Base-by-base conservation (phyloP, 495 filamentous ascomycete genomes). In the Thermothielavioides terrestris region DNA sequence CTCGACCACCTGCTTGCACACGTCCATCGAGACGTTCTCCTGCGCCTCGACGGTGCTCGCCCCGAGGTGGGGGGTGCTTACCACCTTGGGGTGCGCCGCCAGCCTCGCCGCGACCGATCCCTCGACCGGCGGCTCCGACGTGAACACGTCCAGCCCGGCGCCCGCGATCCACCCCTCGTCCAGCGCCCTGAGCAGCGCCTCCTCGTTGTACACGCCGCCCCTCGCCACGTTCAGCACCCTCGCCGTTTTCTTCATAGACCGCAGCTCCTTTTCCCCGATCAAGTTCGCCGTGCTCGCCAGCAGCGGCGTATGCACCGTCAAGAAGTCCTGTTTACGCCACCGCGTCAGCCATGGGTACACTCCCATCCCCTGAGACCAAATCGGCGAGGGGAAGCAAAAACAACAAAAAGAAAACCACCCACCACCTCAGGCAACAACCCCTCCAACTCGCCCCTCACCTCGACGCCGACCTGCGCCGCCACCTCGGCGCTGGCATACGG, bases 101-200 rank as follows among this genome's bases (percentile, higher is more conserved):
- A 87, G 64, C 41, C 67, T 68, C 40, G 69, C 69, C 1, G 82
- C 78, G 4, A 74, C 59, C 20, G 75, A 74, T 26, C 71, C 74
- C 21, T 49, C 53, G 39, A 42, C 49, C 11, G 67, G 58, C 17
- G 85, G 85, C 62, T 89, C 85, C 1, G 70, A 69, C 0, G 82
- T 85, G 61, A 83, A 88, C 39, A 89, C 85, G 64, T 89, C 85
- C 14, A 88, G 61, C 4, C 83, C 85, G 0, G 85, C 85, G 0
- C 83, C 84, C 1, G 78, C 82, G 21, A 89, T 78, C 56, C 76
- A 80, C 3, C 81, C 83, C 5, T 71, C 72, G 20, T 87, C 76
- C 1, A 89, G 58, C 3, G 84, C 84, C 14, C 70, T 75, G 0
- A 88, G 63, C 11, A 89, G 68, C 2, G 85, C 85, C 14, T 61